Evolutionary conservation across 2,329 filamentous ascomycete species (phyloP).

Genomic region (Arthrinium puccinioides): DNA sequence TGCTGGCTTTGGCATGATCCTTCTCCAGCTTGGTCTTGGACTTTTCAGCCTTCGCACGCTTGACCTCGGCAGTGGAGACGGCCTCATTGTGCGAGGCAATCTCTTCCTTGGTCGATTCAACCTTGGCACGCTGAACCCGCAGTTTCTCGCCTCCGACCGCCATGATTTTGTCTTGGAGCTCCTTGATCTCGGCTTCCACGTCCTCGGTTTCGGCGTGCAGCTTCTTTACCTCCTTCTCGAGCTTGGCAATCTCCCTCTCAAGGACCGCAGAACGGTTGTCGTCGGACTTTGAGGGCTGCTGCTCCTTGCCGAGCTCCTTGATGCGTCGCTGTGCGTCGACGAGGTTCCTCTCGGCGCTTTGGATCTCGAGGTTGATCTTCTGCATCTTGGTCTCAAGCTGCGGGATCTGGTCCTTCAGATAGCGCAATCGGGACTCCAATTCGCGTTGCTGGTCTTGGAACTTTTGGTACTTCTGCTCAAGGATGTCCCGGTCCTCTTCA

Average conservation of each 20-base stretch:
- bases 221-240: slow-evolving; percentile 72
- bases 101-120: slow-evolving; percentile 82
- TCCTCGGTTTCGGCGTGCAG: slow-evolving; percentile 80
- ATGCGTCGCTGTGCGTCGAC: slow-evolving; percentile 77
- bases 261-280: slow-evolving; percentile 65
- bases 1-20: slow-evolving; percentile 67
- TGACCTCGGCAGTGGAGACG: slow-evolving; percentile 78
- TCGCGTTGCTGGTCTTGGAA: slow-evolving; percentile 81
- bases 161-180: slow-evolving; percentile 95
- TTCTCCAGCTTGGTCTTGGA: slow-evolving; percentile 82
- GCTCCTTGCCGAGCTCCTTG: slow-evolving; percentile 74
- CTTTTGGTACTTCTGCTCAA: slow-evolving; percentile 75
- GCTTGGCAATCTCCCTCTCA: slow-evolving; percentile 67
- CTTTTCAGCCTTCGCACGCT: slow-evolving; percentile 90
- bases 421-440: slow-evolving; percentile 65
- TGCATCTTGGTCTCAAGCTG: slow-evolving; percentile 84
- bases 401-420: slow-evolving; percentile 72
- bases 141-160: slow-evolving; percentile 92
- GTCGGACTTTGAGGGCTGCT: slow-evolving; percentile 74
- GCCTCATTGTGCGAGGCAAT: slow-evolving; percentile 75
- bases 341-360: slow-evolving; percentile 78
- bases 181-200: slow-evolving; percentile 88
- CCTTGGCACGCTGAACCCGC: slow-evolving; percentile 80
- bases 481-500: slow-evolving; percentile 75
- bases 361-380: slow-evolving; percentile 82